Evolutionary conservation across 2,329 filamentous ascomycete species (phyloP).

Genomic region (Niveomyces coronatus): DNA sequence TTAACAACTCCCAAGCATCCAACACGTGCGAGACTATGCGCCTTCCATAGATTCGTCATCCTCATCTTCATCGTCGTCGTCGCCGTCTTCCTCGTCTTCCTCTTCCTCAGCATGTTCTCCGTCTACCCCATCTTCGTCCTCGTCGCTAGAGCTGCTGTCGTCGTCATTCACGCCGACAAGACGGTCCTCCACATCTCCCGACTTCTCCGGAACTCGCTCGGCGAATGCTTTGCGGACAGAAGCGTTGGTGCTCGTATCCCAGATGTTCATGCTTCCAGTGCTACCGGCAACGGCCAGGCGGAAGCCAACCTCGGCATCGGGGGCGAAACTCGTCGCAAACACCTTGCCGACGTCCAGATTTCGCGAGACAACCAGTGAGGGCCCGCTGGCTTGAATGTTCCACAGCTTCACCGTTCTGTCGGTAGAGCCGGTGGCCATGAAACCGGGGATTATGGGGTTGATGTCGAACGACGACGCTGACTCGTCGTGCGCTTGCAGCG

Average conservation of each 20-base stretch:
- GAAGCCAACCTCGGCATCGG: slow-evolving; percentile 85
- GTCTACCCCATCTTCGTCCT: slow-evolving; percentile 35
- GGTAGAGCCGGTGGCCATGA: slow-evolving; percentile 84
- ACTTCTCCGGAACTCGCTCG: slow-evolving; percentile 45
- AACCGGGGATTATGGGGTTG: slow-evolving; percentile 82
- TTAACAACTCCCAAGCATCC: neutral
- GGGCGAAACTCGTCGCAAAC: slow-evolving; percentile 83
- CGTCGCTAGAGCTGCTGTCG: slow-evolving; percentile 56
- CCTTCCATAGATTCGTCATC: slow-evolving; percentile 35
- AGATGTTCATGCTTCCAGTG: slow-evolving; percentile 85
- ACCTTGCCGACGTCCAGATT: slow-evolving; percentile 92
- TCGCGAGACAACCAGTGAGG: slow-evolving; percentile 81
- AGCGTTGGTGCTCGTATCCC: slow-evolving; percentile 91
- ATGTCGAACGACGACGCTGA: slow-evolving; percentile 87
- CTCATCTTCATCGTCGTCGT: slow-evolving; percentile 21
- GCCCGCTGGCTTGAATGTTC: slow-evolving; percentile 75
- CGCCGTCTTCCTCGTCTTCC: slow-evolving; percentile 29
- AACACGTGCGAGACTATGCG: slow-evolving; percentile 1
- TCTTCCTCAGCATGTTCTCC: slow-evolving; percentile 41
- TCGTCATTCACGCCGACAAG: slow-evolving; percentile 63
- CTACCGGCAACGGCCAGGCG: slow-evolving; percentile 87
- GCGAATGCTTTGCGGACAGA: slow-evolving; percentile 80
- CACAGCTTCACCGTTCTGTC: slow-evolving; percentile 96
- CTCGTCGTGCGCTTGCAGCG: slow-evolving; percentile 88
- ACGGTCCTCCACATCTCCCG: slow-evolving; percentile 58